Conservation (phyloP, 345 rosid species). For the Eucalyptus cladocalyx region DNA sequence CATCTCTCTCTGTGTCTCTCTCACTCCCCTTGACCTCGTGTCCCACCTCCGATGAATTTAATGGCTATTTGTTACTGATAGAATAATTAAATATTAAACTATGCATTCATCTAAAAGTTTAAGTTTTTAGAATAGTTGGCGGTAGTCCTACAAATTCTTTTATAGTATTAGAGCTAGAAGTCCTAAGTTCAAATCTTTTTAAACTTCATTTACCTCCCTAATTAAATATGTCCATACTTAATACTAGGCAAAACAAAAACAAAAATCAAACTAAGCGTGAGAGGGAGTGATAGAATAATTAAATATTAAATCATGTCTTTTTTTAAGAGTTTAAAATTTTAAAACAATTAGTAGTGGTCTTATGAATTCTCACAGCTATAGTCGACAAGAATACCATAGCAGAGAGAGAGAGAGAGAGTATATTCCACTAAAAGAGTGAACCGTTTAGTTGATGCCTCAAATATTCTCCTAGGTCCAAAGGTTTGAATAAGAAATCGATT, state of each 20-base stretch:
- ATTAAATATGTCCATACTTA: no score
- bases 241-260: no score
- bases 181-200: accelerated
- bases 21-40: accelerated
- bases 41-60: accelerated
- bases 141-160: accelerated
- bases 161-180: no score
- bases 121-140: accelerated
- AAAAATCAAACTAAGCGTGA: not conserved
- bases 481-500: no score
- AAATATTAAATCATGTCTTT: accelerated
- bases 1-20: not conserved
- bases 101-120: no score
- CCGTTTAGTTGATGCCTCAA: not conserved
- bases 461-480: no score
- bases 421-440: not conserved
- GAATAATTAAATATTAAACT: no score
- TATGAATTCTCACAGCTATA: no score
- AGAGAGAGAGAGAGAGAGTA: not conserved
- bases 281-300: no score
- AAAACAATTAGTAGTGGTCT: accelerated
- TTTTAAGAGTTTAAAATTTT: no score
- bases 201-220: no score
- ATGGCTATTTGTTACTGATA: accelerated
- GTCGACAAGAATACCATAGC: not conserved